A percentile compares a stretch with the other conserved stretches of the same genome.
Conservation (phyloP, 2,329 filamentous ascomycete genomes). For the Trichoderma atrobrunneum region DNA sequence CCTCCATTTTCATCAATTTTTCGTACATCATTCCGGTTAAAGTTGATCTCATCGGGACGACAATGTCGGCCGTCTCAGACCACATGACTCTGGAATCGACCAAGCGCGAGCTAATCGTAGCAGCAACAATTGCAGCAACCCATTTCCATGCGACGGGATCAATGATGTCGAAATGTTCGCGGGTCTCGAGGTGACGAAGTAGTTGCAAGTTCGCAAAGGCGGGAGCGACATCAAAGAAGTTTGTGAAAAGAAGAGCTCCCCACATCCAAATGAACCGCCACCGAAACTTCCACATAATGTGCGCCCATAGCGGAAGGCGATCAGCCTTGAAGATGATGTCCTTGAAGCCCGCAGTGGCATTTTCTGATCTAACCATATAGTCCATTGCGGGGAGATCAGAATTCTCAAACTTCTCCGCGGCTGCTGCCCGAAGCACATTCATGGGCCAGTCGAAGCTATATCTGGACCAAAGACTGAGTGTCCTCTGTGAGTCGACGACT, state of each 20-base stretch:
- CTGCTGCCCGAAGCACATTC: neutral
- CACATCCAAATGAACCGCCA: neutral
- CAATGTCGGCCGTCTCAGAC: conserved; percentile 5
- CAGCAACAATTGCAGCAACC: conserved; percentile 2
- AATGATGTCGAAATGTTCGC: neutral
- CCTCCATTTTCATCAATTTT: conserved; percentile 11
- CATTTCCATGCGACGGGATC: conserved; percentile 9
- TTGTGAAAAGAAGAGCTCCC: conserved; percentile 2
- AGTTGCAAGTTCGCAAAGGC: conserved; percentile 12
- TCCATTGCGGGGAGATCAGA: conserved; percentile 1
- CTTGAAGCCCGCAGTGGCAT: conserved; percentile 3
- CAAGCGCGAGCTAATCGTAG: conserved; percentile 9
- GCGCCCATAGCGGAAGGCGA: conserved; percentile 3
- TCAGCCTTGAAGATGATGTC: conserved; percentile 4
- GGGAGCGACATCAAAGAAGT: conserved; percentile 12
- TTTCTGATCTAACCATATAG: neutral
- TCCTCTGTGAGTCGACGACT: neutral
- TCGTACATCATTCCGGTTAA: conserved; percentile 12
- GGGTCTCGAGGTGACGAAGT: conserved; percentile 6
- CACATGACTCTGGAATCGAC: conserved; percentile 16
- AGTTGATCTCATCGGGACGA: conserved; percentile 6
- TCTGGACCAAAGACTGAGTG: conserved; percentile 2
- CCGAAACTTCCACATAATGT: conserved; percentile 8
- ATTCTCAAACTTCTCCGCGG: conserved; percentile 13
- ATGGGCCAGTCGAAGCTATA: conserved; percentile 10